Base-by-base conservation (phyloP, 352 stramenopile species). In the Phytophthora pistaciae region DNA sequence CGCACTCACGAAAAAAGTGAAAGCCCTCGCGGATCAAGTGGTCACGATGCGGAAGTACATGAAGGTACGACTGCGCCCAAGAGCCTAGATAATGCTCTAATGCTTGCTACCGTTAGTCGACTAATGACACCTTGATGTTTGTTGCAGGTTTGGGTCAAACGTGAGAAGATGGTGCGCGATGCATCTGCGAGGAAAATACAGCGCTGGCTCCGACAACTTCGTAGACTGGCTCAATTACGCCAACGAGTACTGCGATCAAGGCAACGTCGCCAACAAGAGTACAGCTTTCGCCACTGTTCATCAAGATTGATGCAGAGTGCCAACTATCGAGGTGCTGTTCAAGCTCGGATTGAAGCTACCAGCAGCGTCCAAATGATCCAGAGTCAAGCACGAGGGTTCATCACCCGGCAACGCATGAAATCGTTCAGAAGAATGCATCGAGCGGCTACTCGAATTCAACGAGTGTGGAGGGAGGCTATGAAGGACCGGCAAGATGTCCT, bases 31-130 rank as follows among this genome's bases (percentile, higher is more conserved):
- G 5, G 82, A 90, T 4, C 84, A 93, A 58, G 62, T 92, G 16
- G 38, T 57, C 0, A 75, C 72, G 14, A 88, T 93, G 71, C 82
- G 85, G 70, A 91, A 91, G 60, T 93, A 92, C 68, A 85, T 91
- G 61, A 93, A 91, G 40, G 85, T 90, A 63, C 18, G 2, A 2
- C 25, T 31, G 23, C 1, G 48, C 29, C 29, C 6, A 33, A 33
- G 7, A 33, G 6, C 7, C 29, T 9, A 10, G 6, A 1, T 6
- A 14, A 49, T 27, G 23, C 7, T 53, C 2, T 20, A 36, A 11
- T 18, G 9, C 21, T 36, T 48, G 29, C 8, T 13, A 20, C 21
- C 18, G 13, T 25, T 16, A 11, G 7, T 54, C 7, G 31, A 3
- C 5, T 66, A 27, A 55, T 18, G 14, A 21, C 61, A n/a, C 36